These are phyloP conservation scores for Phlyctochytrium bullatum DNA, from an alignment of 192 early-diverging fungal genomes.

Conservation along the genomic window DNA sequence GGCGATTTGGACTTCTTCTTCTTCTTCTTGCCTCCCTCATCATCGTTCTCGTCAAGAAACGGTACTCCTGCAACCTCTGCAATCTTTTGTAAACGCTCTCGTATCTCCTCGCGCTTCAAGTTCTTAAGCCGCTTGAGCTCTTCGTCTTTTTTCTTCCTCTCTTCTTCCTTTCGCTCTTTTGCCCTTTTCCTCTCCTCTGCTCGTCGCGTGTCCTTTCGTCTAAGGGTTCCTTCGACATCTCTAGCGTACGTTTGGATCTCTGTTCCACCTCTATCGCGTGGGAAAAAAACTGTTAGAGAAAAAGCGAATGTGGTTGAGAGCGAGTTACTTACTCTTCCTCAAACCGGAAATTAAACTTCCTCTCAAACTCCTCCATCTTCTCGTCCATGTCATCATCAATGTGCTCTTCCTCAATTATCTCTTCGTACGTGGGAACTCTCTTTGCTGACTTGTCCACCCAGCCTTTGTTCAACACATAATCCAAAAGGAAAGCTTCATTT, in stretches of 20 bases:
- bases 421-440: constrained; percentile 63
- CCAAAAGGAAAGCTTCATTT: constrained; percentile 76
- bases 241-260: constrained; percentile 78
- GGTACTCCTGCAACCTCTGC: constrained; percentile 72
- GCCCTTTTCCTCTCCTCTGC: constrained; percentile 68
- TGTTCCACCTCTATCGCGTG: constrained; percentile 38
- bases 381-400: constrained; percentile 70
- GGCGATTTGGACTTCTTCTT: no score
- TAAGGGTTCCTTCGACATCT: constrained; percentile 75
- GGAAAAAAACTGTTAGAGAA: background rate
- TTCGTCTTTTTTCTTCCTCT: constrained; percentile 69
- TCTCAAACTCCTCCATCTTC: constrained; percentile 82
- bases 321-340: constrained; percentile 66
- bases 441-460: constrained; percentile 83
- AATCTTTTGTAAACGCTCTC: constrained; percentile 78
- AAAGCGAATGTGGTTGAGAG: background rate
- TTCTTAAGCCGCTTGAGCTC: constrained; percentile 92
- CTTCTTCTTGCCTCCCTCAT: no score
- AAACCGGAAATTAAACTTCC: constrained; percentile 89
- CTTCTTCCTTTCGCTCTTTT: constrained; percentile 71
- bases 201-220: constrained; percentile 79
- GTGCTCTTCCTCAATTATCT: constrained; percentile 67
- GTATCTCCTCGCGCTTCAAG: constrained; percentile 84
- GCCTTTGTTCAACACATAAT: constrained; percentile 83
- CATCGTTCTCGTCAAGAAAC: constrained; percentile 54